Percentiles rank a stretch among this genome's conserved stretches.
phyloP scores from a whole-genome alignment of 2,329 filamentous ascomycete genomes.

The Nemania serpens region DNA sequence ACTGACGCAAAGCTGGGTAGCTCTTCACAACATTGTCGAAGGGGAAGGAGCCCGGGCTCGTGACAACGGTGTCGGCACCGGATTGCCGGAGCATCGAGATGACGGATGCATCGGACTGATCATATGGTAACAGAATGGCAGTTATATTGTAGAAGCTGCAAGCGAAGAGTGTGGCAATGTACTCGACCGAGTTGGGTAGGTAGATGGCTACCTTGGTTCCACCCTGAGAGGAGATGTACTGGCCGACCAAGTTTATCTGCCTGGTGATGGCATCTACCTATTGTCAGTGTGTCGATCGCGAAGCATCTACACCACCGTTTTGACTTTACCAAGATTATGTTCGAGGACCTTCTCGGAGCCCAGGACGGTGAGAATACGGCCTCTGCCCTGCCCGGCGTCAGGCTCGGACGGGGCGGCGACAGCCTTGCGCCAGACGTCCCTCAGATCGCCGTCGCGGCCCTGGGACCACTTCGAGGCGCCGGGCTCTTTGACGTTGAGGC shows the following conservation, averaged over 20 bases:
- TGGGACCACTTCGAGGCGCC: constrained; percentile 80
- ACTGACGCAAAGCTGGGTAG: constrained; percentile 72
- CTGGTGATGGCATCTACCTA: constrained; percentile 71
- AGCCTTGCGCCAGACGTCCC: constrained; percentile 85
- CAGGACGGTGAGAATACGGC: constrained; percentile 77
- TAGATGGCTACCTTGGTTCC: constrained; percentile 84
- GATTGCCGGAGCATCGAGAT: constrained; percentile 73
- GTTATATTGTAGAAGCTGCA: constrained; percentile 88
- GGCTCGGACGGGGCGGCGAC: constrained; percentile 67
- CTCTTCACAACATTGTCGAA: constrained; percentile 72
- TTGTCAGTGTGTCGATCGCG: constrained; percentile 25
- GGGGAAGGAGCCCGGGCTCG: constrained; percentile 84
- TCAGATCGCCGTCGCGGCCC: constrained; percentile 85
- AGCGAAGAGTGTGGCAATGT: constrained; percentile 81
- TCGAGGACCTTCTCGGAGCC: constrained; percentile 77
- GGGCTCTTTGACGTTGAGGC: constrained; percentile 80
- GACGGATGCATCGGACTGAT: constrained; percentile 70
- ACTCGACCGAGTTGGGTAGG: constrained; percentile 90
- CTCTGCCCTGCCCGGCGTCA: constrained; percentile 66
- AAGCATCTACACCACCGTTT: background rate
- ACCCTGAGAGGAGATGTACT: constrained; percentile 71
- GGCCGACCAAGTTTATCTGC: constrained; percentile 86
- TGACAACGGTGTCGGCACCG: constrained; percentile 80
- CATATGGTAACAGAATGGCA: constrained; percentile 83
- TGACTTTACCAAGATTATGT: constrained; percentile 62